Evolutionary conservation across 768 basidiomycete genomes (phyloP), one percentile per base, ranked within the genome.

Genomic region (Russula virescens): DNA sequence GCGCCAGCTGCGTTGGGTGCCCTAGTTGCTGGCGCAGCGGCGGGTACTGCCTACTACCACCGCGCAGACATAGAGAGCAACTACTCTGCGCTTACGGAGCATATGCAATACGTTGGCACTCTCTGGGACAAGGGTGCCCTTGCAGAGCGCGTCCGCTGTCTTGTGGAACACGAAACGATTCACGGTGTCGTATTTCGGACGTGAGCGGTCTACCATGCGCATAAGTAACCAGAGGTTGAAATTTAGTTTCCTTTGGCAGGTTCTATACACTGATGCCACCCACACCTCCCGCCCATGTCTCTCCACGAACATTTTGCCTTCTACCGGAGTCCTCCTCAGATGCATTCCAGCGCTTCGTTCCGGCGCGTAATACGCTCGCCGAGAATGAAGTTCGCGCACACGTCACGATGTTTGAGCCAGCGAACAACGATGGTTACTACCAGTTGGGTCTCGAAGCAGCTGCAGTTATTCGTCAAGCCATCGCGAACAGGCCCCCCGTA

Each of bases 341-440:
- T 25, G 73, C 79, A 50, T 77, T 76, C 57, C 65, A 78, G 6
- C 78, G 83, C 70, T 96, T 91, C 70, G 64, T 81, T 14, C 81
- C 86, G 19, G 81, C 84, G 2, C 77, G 76, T 34, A 97, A 96
- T 67, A 80, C 76, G 4, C 71, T 87, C 26, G 88, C 87, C 0
- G 63, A 78, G 25, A 88, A 94, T 69, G 94, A 96, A 73, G 74
- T 95, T 10, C 79, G 87, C 62, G 94, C 91, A 7, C 94, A 98
- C 71, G 90, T 84, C 40, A 86, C 86, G 38, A 96, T 98, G 89
- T 98, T 97, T 74, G 80, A 81, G 61, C 81, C 83, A 6, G 80
- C 78, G 66, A 85, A 83, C 25, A 96, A 97, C 69, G 93, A 95
- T 67, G 93, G 93, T 21, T 97, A 93, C 74, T 95, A 95, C 70